Evolutionary conservation across 2,329 filamentous ascomycete species (phyloP), one percentile per base, ranked within the genome.

Genomic region (Ambrosiella beaveri): DNA sequence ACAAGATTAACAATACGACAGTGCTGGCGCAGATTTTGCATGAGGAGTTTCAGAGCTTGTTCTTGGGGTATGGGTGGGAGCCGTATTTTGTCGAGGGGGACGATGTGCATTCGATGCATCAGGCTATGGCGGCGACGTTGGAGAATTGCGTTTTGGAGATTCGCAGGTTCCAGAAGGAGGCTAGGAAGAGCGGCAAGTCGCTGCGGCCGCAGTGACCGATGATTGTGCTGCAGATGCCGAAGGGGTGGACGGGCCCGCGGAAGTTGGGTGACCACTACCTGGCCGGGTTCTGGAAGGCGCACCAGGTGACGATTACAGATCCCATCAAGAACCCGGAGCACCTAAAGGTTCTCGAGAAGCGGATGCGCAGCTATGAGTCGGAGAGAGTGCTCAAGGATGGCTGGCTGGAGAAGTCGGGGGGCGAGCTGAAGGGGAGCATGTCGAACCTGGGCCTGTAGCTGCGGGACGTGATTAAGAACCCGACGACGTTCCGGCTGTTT

Each of bases 1-100:
- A 89, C 76, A 90, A 90, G 74, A 89, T 89, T 73, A 86, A 87
- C 73, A 87, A 88, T 68, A 84, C 84, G 7, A 89, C 82, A 4
- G 66, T 90, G 0, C 76, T 89, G 13, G 81, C 85, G 12, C 80
- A 86, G 63, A 84, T 90, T 65, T 79, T 79, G 49, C 84, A 88
- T 67, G 79, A 85, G 62, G 86, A 90, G 69, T 74, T 90, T 5
- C 76, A 81, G 63, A 72, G 75, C 27, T 73, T 90, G 15, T 85
- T 90, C 68, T 62, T 78, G 47, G 86, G 86, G 37, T 89, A 88
- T 65, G 86, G 86, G 63, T 90, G 84, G 81, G 79, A 81, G 54
- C 85, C 86, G 7, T 88, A 88, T 69, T 88, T 89, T 64, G 86
- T 90, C 53, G 85, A 89, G 66, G 86, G 86, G 54, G 80, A 81